A percentile compares a stretch with the other conserved stretches of the same genome.
These are phyloP conservation scores for Leishmania major DNA, from an alignment of 208 protist genomes.

Conservation along the genomic window DNA sequence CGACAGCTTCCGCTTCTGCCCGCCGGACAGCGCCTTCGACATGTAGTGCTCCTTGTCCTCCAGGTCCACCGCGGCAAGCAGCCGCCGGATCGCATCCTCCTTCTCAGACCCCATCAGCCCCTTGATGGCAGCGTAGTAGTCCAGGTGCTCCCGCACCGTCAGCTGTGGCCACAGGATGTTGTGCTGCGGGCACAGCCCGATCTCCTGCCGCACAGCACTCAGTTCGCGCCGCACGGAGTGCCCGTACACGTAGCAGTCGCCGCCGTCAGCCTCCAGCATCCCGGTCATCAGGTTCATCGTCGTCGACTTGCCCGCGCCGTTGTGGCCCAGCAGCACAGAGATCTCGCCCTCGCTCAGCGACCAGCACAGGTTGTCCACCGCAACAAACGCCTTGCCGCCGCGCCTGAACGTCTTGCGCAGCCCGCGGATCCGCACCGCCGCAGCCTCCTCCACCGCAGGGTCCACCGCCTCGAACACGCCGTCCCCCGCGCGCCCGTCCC, in stretches of 20 bases:
- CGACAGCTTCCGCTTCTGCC: slow-evolving; percentile 89
- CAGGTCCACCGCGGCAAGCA: slow-evolving; percentile 66
- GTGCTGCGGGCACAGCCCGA: slow-evolving; percentile 74
- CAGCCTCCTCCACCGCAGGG: slow-evolving; percentile 29
- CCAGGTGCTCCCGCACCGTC: slow-evolving; percentile 90
- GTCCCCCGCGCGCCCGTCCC: slow-evolving; percentile 29
- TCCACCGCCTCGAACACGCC: slow-evolving; percentile 24
- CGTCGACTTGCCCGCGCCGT: slow-evolving; percentile 87
- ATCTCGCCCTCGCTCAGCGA: slow-evolving; percentile 55
- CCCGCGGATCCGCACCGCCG: slow-evolving; percentile 25
- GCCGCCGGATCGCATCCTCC: slow-evolving; percentile 35
- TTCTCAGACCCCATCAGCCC: slow-evolving; percentile 43
- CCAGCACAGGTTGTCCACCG: slow-evolving; percentile 74
- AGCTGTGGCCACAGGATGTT: slow-evolving; percentile 76
- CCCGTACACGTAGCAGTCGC: slow-evolving; percentile 77
- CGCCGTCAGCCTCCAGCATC: slow-evolving; percentile 60
- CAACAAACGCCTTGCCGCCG: slow-evolving; percentile 50
- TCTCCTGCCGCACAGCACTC: slow-evolving; percentile 51
- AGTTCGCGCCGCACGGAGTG: slow-evolving; percentile 62
- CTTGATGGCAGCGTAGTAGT: slow-evolving; percentile 90
- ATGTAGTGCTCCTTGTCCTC: slow-evolving; percentile 52
- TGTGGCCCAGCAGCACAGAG: slow-evolving; percentile 79
- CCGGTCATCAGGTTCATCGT: slow-evolving; percentile 83
- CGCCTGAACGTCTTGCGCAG: slow-evolving; percentile 36
- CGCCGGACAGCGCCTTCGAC: slow-evolving; percentile 67